These are phyloP conservation scores for Candida parachauliodes DNA, from an alignment of 805 yeast genomes.

Conservation along the genomic window DNA sequence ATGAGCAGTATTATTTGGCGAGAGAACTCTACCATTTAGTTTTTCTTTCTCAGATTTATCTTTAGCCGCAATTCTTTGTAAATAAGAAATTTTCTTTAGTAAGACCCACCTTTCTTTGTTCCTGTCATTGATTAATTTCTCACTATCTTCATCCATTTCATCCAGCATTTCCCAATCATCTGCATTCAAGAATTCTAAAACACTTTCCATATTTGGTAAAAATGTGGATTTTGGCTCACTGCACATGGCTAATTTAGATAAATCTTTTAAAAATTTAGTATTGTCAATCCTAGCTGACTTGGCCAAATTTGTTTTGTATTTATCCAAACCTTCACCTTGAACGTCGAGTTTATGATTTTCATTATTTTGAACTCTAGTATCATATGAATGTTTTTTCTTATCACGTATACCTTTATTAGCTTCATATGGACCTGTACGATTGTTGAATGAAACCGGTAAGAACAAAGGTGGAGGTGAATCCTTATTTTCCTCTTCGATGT, in stretches of 20 bases:
- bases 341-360: constrained; percentile 69
- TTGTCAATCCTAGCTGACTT: constrained; percentile 51
- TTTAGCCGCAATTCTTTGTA: constrained; percentile 63
- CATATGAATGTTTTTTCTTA: constrained; percentile 74
- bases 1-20: not conserved
- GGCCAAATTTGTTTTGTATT: constrained; percentile 46
- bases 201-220: constrained; percentile 57
- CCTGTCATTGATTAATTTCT: constrained; percentile 34
- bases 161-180: constrained; percentile 37
- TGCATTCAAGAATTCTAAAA: constrained; percentile 51
- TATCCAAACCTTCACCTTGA: constrained; percentile 71
- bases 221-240: constrained; percentile 28
- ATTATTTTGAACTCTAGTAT: constrained; percentile 72
- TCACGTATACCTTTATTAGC: constrained; percentile 85
- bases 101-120: constrained; percentile 66
- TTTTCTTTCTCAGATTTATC: constrained; percentile 37
- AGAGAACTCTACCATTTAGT: constrained; percentile 27
- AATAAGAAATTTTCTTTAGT: constrained; percentile 65
- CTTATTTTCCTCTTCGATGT: constrained; percentile 22
- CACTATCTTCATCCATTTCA: constrained; percentile 36
- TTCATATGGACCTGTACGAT: constrained; percentile 70
- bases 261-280: constrained; percentile 49
- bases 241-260: constrained; percentile 49
- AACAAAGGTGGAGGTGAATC: constrained; percentile 29
- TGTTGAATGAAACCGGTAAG: constrained; percentile 66